A percentile compares a stretch with the other conserved stretches of the same genome.
Evolutionary conservation across 2,329 filamentous ascomycete species (phyloP).

Genomic region (Dactylellina sp.): DNA sequence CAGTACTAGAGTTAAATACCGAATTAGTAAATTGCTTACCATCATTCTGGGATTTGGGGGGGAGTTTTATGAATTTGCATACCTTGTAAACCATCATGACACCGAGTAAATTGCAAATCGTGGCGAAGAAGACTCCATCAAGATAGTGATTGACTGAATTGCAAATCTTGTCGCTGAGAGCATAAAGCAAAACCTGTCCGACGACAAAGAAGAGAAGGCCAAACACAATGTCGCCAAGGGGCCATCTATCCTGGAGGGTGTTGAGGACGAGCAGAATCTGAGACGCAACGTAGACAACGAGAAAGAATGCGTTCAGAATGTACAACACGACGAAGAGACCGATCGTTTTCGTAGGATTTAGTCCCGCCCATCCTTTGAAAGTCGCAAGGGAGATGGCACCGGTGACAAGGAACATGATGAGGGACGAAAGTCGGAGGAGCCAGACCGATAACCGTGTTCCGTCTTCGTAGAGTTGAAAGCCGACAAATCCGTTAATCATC

Average conservation of each 20-base stretch:
- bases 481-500: conserved; percentile 96
- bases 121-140: conserved; percentile 93
- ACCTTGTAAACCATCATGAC: conserved; percentile 99
- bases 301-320: conserved; percentile 85
- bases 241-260: conserved; percentile 95
- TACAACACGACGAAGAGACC: conserved; percentile 93
- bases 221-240: conserved; percentile 88
- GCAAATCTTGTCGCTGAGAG: conserved; percentile 87
- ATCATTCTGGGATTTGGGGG: neutral
- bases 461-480: conserved; percentile 98
- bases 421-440: conserved; percentile 83
- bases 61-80: conserved; percentile 59
- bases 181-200: conserved; percentile 92
- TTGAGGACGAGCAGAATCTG: conserved; percentile 89
- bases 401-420: conserved; percentile 84
- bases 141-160: conserved; percentile 87
- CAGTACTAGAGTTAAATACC: conserved; percentile 76
- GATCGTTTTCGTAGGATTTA: conserved; percentile 85
- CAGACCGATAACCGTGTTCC: conserved; percentile 93
- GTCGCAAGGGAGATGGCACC: conserved; percentile 90
- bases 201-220: conserved; percentile 90
- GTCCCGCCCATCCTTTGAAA: conserved; percentile 89
- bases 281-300: conserved; percentile 86
- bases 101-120: conserved; percentile 88
- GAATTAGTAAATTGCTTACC: conserved; percentile 60